These are phyloP conservation scores for Thamnidium elegans DNA, from an alignment of 192 early-diverging fungal species.

Conservation along the genomic window DNA sequence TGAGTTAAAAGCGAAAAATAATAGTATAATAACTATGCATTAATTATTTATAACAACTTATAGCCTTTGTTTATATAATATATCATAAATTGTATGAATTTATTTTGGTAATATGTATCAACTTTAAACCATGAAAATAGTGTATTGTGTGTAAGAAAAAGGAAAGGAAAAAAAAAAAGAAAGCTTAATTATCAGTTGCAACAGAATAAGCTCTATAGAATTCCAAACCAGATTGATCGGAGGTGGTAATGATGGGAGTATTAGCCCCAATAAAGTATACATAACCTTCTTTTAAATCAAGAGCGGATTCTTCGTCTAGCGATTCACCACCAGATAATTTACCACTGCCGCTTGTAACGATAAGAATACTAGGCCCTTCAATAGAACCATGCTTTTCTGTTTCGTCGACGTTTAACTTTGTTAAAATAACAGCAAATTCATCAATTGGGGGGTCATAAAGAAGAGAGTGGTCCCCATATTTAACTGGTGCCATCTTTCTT, in stretches of 20 bases:
- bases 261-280: constrained; percentile 78
- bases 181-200: constrained; percentile 10
- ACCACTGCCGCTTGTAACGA: constrained; percentile 81
- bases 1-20: too few relatives aligned
- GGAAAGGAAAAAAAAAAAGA: background rate
- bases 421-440: constrained; percentile 85
- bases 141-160: too few relatives aligned
- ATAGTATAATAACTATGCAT: too few relatives aligned
- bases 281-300: constrained; percentile 56
- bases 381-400: constrained; percentile 46
- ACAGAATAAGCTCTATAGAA: constrained; percentile 49
- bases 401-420: constrained; percentile 44
- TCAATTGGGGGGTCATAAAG: constrained; percentile 96
- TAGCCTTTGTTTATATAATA: too few relatives aligned
- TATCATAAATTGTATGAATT: too few relatives aligned
- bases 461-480: constrained; percentile 45
- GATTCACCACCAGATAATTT: constrained; percentile 34
- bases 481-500: constrained; percentile 73
- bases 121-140: too few relatives aligned
- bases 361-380: constrained; percentile 80
- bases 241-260: constrained; percentile 45
- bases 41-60: too few relatives aligned
- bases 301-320: constrained; percentile 19
- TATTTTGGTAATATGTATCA: too few relatives aligned
- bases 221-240: constrained; percentile 37